phyloP scores from a whole-genome alignment of 1,284 basidiomycete genomes.

The Laetiporus sulphureus region DNA sequence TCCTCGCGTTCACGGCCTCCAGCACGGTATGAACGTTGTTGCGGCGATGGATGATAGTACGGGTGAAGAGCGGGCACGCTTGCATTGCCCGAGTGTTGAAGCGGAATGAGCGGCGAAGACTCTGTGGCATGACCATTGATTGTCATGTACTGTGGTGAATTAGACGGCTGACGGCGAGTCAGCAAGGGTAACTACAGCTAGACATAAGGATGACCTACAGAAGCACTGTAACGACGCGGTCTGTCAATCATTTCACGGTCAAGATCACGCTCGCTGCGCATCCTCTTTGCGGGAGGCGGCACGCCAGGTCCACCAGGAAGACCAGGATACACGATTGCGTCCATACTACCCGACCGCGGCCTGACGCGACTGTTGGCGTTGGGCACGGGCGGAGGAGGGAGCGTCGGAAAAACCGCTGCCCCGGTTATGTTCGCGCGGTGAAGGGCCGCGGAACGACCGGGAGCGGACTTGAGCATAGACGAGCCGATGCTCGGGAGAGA shows the following conservation, averaged over 20 bases:
- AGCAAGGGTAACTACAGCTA: not conserved
- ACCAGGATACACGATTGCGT: constrained; percentile 24
- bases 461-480: constrained; percentile 2
- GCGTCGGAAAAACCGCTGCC: constrained; percentile 20
- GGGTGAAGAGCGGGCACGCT: constrained; percentile 14
- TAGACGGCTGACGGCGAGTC: constrained; percentile 16
- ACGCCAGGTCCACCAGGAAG: constrained; percentile 27
- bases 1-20: constrained; percentile 29
- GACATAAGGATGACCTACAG: constrained; percentile 17
- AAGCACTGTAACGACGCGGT: constrained; percentile 15
- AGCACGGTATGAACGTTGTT: constrained; percentile 5
- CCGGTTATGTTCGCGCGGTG: constrained; percentile 19
- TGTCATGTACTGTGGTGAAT: constrained; percentile 16
- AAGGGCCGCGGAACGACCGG: constrained; percentile 10
- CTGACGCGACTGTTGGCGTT: constrained; percentile 27
- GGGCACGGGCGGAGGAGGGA: constrained; percentile 23
- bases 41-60: constrained; percentile 13
- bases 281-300: constrained; percentile 41
- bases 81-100: constrained; percentile 9
- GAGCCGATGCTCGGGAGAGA: constrained; percentile 12
- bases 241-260: no score
- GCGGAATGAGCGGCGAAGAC: constrained; percentile 13
- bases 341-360: constrained; percentile 36
- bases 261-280: constrained; percentile 27
- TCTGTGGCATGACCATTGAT: constrained; percentile 20